Evolutionary conservation across 2,329 filamentous ascomycete species (phyloP), one percentile per base, ranked within the genome.

Genomic region (Parastagonospora avenae): DNA sequence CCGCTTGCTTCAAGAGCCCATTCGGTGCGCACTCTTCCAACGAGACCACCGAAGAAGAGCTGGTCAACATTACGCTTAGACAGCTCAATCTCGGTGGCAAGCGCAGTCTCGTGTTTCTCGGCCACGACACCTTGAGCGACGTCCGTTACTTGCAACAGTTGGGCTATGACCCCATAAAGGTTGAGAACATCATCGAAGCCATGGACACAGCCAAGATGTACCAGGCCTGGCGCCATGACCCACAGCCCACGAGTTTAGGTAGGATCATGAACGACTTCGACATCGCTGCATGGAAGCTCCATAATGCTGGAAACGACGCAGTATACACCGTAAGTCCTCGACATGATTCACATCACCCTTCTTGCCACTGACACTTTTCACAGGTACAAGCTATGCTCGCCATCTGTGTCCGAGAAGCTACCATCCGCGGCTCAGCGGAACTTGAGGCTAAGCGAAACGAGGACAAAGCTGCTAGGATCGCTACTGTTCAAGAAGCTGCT

Each of bases 271-370:
- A 73, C 5, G 80, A 87, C 5, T 77, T 96, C 27, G 82, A 82
- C 2, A 82, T 95, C 8, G 63, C 75, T 0, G 83, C 79, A 36
- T 83, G 78, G 72, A 80, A 89, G 60, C 78, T 93, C n/a, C 92
- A 96, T 73, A 96, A 96, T 66, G 92, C 87, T 0, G 83, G 92
- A 1, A 96, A 96, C 59, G 92, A 96, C 68, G 91, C 92, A 0
- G 82, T 86, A 1, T 94, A 89, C 68, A 93, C 91, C 0, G 74
- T 96, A 55, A 85, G 87, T 54, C 88, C 85, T 7, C 19, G n/a
- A n/a, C 12, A 83, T 94, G 79, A 71, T 96, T 6, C 83, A 77
- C 1, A 8, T 19, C 4, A 82, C 91, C 52, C 80, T 79, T 32
- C 73, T 85, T 59, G 67, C 73, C 38, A 73, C 78, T 14, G 69